Conservation (phyloP, 2,329 filamentous ascomycete species). For the Cordyceps tenuipes region DNA sequence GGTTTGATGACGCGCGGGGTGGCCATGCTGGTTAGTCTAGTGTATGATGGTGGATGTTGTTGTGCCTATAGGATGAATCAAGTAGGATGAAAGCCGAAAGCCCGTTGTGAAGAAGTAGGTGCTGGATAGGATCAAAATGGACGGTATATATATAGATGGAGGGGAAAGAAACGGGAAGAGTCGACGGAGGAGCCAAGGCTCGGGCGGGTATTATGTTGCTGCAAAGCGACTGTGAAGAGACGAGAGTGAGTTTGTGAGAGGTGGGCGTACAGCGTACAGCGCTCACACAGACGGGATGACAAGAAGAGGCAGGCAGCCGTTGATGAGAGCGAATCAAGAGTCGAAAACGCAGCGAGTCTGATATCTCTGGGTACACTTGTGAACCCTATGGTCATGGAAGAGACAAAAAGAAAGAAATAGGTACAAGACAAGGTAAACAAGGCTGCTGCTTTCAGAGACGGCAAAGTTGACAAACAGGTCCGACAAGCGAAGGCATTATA, state of each 20-base stretch:
- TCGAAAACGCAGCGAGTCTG: neutral
- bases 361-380: neutral
- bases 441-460: neutral
- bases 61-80: neutral
- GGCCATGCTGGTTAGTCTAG: neutral
- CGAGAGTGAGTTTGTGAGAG: neutral
- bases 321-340: neutral
- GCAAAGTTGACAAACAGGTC: neutral
- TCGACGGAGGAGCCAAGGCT: neutral
- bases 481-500: neutral
- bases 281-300: neutral
- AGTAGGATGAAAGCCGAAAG: neutral
- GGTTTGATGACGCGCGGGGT: neutral
- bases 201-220: neutral
- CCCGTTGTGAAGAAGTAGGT: neutral
- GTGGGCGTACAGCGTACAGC: neutral
- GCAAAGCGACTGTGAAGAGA: neutral
- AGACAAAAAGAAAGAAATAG: neutral
- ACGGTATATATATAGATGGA: neutral
- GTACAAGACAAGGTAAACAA: neutral
- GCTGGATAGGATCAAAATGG: too few species aligned
- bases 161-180: neutral
- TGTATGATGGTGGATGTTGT: neutral
- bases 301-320: neutral
- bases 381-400: neutral